Base-by-base conservation (phyloP, 2,329 filamentous ascomycete species). In the Arthrobotrys conoides region DNA sequence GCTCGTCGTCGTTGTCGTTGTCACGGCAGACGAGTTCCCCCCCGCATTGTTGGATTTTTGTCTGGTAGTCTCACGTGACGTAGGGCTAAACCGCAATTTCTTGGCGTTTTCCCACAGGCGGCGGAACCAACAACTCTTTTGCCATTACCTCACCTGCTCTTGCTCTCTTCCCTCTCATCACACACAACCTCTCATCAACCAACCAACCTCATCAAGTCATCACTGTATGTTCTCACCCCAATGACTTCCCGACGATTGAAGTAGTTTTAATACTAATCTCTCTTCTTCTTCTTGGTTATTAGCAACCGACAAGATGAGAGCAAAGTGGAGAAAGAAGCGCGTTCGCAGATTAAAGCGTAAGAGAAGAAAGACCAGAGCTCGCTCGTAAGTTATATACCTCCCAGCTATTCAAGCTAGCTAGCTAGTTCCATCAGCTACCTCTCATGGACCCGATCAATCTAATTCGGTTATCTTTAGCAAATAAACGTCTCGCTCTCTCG, bases 301-400 rank as follows among this genome's bases (percentile, higher is more conserved):
- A 77, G 73, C 70, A 72, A 66, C 63, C 75, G 75, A 78, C 75
- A 78, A 78, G 75, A 91, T 91, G 90, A 91, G 95, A 96, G 94
- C 94, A 86, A 98, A 98, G 90, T 98, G 96, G 96, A 96, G 95
- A 90, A 99, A 99, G 93, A 99, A 99, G 95, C 91, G 96, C 87
- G 94, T 97, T 88, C 91, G 96, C 85, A 92, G 96, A 88, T 93
- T 99, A 87, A 98, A 98, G 92, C 92, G 94, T 87, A 99, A 99
- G 94, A 94, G 96, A 89, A 96, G 96, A 94, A 99, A 99, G 95
- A 97, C 96, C 89, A 91, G 96, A 87, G 96, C 95, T 85, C 89
- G 96, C 89, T 94, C 91, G 96, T 98, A 90, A 90, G 94, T 87
- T 72, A 38, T 36, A 69, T 4, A 9, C 8, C 4, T 27, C 38